Evolutionary conservation across 805 yeast genomes (phyloP).

Genomic region (Saturnispora mendoncae): DNA sequence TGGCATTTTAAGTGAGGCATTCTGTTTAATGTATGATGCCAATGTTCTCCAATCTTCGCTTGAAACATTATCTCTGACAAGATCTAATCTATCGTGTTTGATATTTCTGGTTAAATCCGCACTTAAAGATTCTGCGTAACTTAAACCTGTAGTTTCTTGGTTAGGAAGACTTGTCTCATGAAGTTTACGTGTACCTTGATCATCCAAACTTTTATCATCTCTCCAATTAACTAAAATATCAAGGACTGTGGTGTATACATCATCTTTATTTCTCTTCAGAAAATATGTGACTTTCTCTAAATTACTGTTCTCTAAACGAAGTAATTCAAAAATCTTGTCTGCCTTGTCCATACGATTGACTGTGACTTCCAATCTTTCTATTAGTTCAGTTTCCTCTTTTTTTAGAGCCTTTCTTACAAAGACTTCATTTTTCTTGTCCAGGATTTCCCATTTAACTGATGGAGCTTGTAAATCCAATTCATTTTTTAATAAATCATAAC

Average conservation of each 20-base stretch:
- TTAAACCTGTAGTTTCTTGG: background rate
- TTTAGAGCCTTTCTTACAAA: background rate
- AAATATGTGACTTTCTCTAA: constrained; percentile 12
- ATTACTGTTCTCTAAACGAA: constrained; percentile 7
- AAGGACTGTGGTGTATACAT: constrained; percentile 13
- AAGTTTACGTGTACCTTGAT: background rate
- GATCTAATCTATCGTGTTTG: background rate
- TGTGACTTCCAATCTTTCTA: background rate
- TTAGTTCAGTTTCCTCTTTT: constrained; percentile 15
- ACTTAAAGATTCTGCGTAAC: constrained; percentile 3
- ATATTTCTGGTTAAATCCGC: background rate
- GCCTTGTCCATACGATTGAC: constrained; percentile 9
- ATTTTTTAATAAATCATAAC: constrained; percentile 16
- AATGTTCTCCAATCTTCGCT: constrained; percentile 24
- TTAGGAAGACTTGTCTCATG: background rate
- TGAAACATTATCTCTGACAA: background rate
- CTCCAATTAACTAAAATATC: constrained; percentile 16
- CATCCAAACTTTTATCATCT: background rate
- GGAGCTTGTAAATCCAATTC: constrained; percentile 7
- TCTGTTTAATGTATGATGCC: constrained; percentile 26
- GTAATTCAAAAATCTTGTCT: constrained; percentile 14
- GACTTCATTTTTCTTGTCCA: constrained; percentile 10
- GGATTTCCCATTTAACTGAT: constrained; percentile 10
- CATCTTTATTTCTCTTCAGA: constrained; percentile 11
- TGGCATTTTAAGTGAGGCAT: constrained; percentile 31